phyloP scores from a whole-genome alignment of 257 asterid genomes.

The Nicotiana sylvestris region DNA sequence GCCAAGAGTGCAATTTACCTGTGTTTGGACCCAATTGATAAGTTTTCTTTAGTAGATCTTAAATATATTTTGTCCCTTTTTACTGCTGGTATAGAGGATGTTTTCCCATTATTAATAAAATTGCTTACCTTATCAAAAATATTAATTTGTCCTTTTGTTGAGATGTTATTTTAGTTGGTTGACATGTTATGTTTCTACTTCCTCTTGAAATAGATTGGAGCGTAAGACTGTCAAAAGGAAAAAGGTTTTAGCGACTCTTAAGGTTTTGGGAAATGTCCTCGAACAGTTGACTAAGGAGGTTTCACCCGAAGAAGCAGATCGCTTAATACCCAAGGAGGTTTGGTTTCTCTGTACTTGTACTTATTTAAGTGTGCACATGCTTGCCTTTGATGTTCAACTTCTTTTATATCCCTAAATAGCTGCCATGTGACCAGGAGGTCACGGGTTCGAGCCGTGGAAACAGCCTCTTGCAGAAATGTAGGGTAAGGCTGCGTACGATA shows the following conservation, averaged over 20 bases:
- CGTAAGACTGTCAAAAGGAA: constrained; percentile 78
- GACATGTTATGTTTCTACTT: constrained; percentile 2
- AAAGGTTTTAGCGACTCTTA: constrained; percentile 87
- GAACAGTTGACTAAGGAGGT: constrained; percentile 78
- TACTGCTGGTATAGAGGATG: not conserved
- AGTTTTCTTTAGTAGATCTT: not conserved
- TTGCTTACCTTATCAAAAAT: not conserved
- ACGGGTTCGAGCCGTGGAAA: no score
- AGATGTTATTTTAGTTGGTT: constrained; percentile 8
- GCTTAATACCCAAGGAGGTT: constrained; percentile 89
- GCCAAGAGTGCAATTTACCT: not conserved
- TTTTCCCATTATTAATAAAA: not conserved
- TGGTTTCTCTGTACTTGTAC: constrained; percentile 4
- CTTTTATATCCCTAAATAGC: not conserved
- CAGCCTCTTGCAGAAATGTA: no score
- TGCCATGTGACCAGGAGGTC: not conserved
- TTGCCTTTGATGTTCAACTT: constrained; percentile 1
- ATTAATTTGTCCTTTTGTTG: not conserved
- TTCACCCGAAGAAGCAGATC: constrained; percentile 94
- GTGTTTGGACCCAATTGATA: not conserved
- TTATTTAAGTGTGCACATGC: not conserved
- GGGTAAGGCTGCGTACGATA: no score
- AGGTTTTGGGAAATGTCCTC: constrained; percentile 78
- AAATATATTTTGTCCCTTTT: not conserved
- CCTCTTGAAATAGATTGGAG: constrained; percentile 60